Conservation (phyloP, 306 rosid species). For the Malus orientalis region DNA sequence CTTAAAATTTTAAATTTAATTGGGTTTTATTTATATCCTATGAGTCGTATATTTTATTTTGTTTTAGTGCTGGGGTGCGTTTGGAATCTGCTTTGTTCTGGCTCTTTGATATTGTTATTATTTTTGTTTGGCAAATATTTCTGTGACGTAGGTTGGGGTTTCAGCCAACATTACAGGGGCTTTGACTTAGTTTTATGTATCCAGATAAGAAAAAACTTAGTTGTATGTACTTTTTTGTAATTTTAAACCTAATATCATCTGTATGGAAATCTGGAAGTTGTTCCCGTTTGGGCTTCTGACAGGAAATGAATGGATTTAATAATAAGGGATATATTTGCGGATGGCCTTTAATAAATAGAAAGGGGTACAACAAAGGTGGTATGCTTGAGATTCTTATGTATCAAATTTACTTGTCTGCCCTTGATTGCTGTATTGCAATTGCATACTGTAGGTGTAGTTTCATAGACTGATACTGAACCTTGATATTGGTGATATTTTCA, state of each 20-base stretch:
- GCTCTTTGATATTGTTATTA: background rate
- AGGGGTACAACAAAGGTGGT: background rate
- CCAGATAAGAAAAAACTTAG: background rate
- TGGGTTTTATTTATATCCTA: background rate
- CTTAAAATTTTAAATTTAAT: background rate
- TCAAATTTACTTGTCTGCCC: constrained; percentile 36
- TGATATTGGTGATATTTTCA: background rate
- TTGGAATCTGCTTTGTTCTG: background rate
- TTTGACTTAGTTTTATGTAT: background rate
- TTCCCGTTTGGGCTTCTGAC: background rate
- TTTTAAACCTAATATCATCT: background rate
- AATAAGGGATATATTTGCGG: background rate
- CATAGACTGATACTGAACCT: background rate
- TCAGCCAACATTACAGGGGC: background rate
- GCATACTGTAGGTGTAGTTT: background rate
- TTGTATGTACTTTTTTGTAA: background rate
- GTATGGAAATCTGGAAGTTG: background rate
- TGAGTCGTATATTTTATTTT: background rate
- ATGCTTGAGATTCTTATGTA: constrained; percentile 5
- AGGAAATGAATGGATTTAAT: constrained; percentile 3
- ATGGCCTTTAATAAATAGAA: background rate
- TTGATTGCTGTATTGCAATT: background rate
- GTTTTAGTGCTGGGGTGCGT: background rate
- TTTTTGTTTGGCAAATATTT: background rate
- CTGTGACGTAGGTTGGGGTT: background rate